Percentiles rank a stretch among this genome's conserved stretches.
Evolutionary conservation across 305 asterid species (phyloP).

Genomic region (Rubia tinctorum): DNA sequence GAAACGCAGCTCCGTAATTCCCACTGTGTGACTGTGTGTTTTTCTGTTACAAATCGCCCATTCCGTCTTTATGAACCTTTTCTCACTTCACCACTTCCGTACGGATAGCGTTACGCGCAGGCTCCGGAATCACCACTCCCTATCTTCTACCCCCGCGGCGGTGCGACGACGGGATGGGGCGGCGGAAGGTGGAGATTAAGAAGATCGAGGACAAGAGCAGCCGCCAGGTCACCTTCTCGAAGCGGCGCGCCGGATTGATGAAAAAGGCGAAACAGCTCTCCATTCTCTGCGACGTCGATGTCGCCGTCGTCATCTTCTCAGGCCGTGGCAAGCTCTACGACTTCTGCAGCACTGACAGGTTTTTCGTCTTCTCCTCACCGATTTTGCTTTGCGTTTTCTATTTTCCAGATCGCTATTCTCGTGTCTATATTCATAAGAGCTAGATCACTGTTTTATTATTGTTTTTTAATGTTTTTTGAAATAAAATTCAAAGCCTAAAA

Average conservation of each 20-base stretch:
- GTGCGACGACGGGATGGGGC: conserved; percentile 25
- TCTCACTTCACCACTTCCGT: not conserved
- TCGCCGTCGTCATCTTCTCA: conserved; percentile 30
- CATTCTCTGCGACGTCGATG: conserved; percentile 34
- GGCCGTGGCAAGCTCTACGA: conserved; percentile 30
- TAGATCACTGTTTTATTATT: not conserved
- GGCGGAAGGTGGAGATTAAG: conserved; percentile 35
- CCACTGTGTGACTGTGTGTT: not conserved
- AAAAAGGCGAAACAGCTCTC: conserved; percentile 29
- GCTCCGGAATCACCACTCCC: not conserved
- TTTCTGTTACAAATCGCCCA: not conserved
- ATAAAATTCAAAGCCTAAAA: not conserved
- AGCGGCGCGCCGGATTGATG: conserved; percentile 30
- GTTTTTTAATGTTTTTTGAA: not conserved
- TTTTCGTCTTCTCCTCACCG: not conserved
- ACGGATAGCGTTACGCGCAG: not conserved
- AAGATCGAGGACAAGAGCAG: conserved; percentile 32
- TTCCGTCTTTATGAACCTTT: not conserved
- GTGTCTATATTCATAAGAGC: not conserved
- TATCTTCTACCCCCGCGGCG: not conserved
- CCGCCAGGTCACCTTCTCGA: conserved; percentile 33
- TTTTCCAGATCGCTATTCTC: not conserved
- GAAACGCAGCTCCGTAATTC: not conserved
- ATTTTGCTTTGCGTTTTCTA: not conserved
- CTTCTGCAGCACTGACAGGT: conserved; percentile 35